Base-by-base conservation (phyloP, 2,329 filamentous ascomycete genomes). In the Aspergillus eucalypticola region DNA sequence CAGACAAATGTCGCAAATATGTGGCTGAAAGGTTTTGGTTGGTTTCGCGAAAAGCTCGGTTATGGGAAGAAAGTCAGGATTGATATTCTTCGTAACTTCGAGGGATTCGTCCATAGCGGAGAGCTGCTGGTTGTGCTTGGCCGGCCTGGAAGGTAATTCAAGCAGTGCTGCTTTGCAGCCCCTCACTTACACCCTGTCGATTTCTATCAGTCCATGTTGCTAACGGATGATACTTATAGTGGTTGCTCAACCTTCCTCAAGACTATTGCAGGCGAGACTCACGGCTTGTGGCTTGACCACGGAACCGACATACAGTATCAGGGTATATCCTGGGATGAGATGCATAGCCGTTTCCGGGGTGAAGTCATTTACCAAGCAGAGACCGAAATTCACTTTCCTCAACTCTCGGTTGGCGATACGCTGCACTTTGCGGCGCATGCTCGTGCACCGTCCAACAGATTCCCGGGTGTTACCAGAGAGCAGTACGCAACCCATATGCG, bases 341-440 rank as follows among this genome's bases (percentile, higher is more conserved):
- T 94, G 89, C 86, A 91, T 77, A 85, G 84, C 11, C 81, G 79
- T 2, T 92, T 93, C 76, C 88, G 90, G n/a, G 91, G 91, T 64
- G 91, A 95, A 75, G 89, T 90, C 63, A 92, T 94, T 73, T 95
- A 94, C 77, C 92, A 90, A 1, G 90, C 90, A 55, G 91, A 94
- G 75, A 88, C 90, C 27, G 91, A 95, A 71, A 88, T 90, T 4
- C 90, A 93, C 76, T 93, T 93, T 70, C 89, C 90, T 11, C 85
- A 88, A 77, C 77, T 94, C 67, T 89, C 85, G 0, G 90, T 92
- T 21, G 89, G 89, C 54, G 88, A 93, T 67, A 94, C 90, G 1
- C 82, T 93, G 46, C 86, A 86, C 51, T 93, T 93, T 65, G 90
- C 90, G 15, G 89, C 90, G 8, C 81, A 84, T 32, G 89, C 90